Conservation (phyloP, 805 yeast species). For the Hanseniaspora lachancei region DNA sequence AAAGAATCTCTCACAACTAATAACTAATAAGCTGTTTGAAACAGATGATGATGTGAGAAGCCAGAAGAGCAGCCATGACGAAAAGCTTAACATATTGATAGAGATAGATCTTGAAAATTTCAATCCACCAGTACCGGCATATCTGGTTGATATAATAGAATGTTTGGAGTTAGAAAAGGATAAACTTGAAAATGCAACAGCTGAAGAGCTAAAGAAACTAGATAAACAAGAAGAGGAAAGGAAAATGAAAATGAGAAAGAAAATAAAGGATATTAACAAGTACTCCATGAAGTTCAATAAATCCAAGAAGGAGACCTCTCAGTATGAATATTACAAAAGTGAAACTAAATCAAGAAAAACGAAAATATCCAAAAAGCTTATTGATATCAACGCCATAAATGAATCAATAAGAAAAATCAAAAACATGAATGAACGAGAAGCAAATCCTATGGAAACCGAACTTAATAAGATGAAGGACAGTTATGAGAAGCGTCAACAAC, state of each 20-base stretch:
- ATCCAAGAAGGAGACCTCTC: conserved; percentile 22
- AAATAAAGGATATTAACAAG: conserved; percentile 5
- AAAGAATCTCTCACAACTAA: neutral
- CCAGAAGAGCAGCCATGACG: neutral
- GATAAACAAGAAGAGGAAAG: neutral
- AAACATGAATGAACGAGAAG: neutral
- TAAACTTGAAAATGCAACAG: neutral
- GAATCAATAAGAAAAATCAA: conserved; percentile 29
- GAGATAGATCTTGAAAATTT: conserved; percentile 12
- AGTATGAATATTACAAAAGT: conserved; percentile 31
- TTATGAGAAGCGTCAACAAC: neutral
- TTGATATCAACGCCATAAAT: conserved; percentile 22
- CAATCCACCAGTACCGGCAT: conserved; percentile 11
- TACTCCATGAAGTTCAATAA: conserved; percentile 9
- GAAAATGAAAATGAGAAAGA: neutral
- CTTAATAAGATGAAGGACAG: conserved; percentile 1
- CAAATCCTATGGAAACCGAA: neutral
- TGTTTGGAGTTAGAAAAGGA: neutral
- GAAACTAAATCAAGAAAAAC: neutral
- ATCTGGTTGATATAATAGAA: neutral
- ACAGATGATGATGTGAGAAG: neutral
- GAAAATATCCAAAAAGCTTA: conserved; percentile 15
- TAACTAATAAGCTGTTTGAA: neutral
- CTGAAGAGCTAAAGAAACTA: neutral
- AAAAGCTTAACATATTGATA: conserved; percentile 1